Conservation (phyloP, 2,329 filamentous ascomycete genomes). For the Cytospora leucostoma region DNA sequence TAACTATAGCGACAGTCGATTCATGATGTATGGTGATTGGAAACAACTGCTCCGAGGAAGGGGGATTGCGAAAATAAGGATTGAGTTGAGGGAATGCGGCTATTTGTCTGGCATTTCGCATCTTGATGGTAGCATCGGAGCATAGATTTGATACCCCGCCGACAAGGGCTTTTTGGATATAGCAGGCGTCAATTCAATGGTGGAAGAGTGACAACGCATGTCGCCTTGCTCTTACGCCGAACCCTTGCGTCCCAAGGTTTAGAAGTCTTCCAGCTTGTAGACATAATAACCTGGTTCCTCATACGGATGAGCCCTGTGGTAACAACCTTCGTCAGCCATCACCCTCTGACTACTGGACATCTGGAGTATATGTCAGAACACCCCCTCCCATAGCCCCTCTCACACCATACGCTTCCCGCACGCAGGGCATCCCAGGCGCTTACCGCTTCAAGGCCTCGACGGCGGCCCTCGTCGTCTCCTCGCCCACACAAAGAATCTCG, state of each 20-base stretch:
- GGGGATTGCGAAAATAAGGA: not conserved
- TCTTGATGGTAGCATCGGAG: not conserved
- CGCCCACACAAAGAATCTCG: conserved; percentile 63
- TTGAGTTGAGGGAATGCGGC: not conserved
- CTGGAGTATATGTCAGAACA: not conserved
- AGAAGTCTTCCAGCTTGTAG: conserved; percentile 51
- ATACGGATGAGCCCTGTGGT: conserved; percentile 51
- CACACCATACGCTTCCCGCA: not conserved
- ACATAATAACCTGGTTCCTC: conserved; percentile 54
- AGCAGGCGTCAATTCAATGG: not conserved
- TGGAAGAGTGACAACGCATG: not conserved
- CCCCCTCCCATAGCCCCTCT: not conserved
- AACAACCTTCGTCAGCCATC: conserved; percentile 30
- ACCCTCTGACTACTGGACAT: not conserved
- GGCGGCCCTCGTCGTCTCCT: conserved; percentile 56
- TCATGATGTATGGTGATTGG: not conserved
- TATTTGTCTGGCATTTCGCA: conserved; percentile 6
- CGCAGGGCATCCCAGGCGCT: conserved; percentile 34
- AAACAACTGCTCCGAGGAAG: not conserved
- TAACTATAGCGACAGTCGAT: conserved; percentile 8
- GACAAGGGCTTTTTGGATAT: not conserved
- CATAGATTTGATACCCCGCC: conserved; percentile 16
- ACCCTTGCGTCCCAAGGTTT: not conserved
- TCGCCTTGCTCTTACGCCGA: no score
- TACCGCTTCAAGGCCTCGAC: conserved; percentile 67